phyloP scores from a whole-genome alignment of 2,329 filamentous ascomycete genomes.

The Neonectria magnoliae region DNA sequence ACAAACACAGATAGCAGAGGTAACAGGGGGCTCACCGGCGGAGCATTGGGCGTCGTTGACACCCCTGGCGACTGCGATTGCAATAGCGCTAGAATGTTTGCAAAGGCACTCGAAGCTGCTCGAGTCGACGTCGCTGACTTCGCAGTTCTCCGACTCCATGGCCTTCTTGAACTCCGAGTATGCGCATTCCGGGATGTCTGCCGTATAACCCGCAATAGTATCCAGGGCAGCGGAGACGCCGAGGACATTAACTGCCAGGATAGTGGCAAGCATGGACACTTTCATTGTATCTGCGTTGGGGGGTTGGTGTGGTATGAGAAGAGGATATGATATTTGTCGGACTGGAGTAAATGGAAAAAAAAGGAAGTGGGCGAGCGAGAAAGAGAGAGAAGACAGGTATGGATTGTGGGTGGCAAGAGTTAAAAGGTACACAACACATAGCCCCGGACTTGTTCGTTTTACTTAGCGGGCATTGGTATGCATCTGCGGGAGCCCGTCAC shows the following conservation, averaged over 20 bases:
- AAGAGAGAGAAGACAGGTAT: neutral
- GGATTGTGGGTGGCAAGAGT: neutral
- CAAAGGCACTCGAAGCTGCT: conserved; percentile 4
- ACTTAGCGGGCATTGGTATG: neutral
- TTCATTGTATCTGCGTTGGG: neutral
- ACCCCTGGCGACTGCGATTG: neutral
- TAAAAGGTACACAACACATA: too few species aligned
- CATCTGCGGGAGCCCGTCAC: neutral
- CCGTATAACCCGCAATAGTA: neutral
- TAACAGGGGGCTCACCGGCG: neutral
- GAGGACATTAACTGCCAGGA: neutral
- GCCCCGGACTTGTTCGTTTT: neutral
- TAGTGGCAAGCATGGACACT: neutral
- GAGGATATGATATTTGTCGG: neutral
- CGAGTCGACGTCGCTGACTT: neutral
- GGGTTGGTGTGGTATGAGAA: neutral
- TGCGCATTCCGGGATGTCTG: conserved; percentile 1
- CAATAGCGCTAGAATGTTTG: conserved; percentile 1
- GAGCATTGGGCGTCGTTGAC: neutral
- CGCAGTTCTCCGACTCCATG: conserved; percentile 8
- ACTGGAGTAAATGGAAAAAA: neutral
- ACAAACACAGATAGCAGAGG: neutral
- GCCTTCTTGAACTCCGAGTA: conserved; percentile 2
- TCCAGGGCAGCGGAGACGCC: neutral
- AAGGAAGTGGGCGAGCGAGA: neutral